Conservation (phyloP, 2,329 filamentous ascomycete species). For the Trichoderma sp. region DNA sequence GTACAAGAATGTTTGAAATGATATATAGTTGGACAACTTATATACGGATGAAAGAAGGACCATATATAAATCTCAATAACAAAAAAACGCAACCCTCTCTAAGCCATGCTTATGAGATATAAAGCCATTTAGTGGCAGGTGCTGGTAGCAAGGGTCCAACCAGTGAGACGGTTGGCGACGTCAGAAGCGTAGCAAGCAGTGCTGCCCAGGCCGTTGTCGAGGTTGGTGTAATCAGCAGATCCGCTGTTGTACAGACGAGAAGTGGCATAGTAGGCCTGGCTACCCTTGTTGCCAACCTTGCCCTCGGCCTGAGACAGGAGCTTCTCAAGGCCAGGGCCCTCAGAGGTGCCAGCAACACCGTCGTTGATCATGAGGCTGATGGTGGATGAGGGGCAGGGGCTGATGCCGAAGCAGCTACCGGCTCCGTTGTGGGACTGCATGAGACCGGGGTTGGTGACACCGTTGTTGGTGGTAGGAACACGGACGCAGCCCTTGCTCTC, state of each 20-base stretch:
- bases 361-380: constrained; percentile 39
- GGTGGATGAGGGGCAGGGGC: constrained; percentile 28
- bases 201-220: constrained; percentile 23
- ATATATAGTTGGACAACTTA: background rate
- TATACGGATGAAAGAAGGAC: background rate
- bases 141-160: constrained; percentile 24
- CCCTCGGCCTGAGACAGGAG: constrained; percentile 3
- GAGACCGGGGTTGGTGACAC: constrained; percentile 43
- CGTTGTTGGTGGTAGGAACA: constrained; percentile 40
- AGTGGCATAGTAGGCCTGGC: constrained; percentile 23
- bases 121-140: constrained; percentile 8
- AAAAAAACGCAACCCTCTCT: background rate
- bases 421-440: constrained; percentile 40
- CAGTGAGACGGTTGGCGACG: constrained; percentile 26
- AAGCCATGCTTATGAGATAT: background rate
- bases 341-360: constrained; percentile 40
- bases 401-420: constrained; percentile 38
- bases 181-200: constrained; percentile 26
- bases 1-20: background rate
- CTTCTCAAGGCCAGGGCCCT: constrained; percentile 39
- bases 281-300: background rate
- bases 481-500: constrained; percentile 46
- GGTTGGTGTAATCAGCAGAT: constrained; percentile 25
- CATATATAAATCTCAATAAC: background rate
- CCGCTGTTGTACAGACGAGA: constrained; percentile 27